These are phyloP conservation scores for Cutaneotrichosporon mucoides DNA, from an alignment of 1,284 basidiomycete species.

Conservation along the genomic window DNA sequence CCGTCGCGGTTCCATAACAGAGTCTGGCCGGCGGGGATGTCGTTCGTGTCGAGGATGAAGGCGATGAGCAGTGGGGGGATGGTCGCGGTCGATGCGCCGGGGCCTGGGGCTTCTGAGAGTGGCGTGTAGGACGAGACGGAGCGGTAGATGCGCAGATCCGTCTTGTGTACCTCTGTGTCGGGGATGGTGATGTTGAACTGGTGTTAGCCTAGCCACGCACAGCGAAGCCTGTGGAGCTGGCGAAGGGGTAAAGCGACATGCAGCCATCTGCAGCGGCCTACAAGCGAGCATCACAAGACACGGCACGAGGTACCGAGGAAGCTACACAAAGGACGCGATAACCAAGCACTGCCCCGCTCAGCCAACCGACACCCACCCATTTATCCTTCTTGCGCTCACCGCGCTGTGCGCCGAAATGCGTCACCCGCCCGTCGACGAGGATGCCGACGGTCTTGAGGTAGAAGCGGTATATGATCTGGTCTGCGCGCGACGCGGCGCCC, in stretches of 20 bases:
- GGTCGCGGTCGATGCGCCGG: constrained; percentile 14
- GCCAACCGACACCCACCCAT: constrained; percentile 38
- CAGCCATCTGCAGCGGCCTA: too few species aligned
- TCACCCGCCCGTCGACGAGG: constrained; percentile 43
- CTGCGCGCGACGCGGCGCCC: constrained; percentile 22
- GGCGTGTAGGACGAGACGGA: constrained; percentile 31
- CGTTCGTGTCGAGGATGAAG: constrained; percentile 46
- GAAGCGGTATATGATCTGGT: constrained; percentile 46
- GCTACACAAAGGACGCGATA: neutral
- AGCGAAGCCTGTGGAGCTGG: too few species aligned
- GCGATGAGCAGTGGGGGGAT: constrained; percentile 47
- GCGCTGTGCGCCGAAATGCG: constrained; percentile 30
- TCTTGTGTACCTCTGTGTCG: constrained; percentile 43
- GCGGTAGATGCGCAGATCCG: constrained; percentile 42
- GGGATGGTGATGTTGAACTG: constrained; percentile 46
- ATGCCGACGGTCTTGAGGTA: constrained; percentile 48
- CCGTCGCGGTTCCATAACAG: constrained; percentile 36
- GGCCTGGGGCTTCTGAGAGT: constrained; percentile 2
- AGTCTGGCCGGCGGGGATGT: constrained; percentile 40
- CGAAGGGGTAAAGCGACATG: too few species aligned
- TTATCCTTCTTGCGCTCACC: constrained; percentile 43
- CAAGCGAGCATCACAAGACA: too few species aligned
- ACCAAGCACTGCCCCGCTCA: neutral
- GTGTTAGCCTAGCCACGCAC: constrained; percentile 4
- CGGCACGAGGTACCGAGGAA: neutral